These are phyloP conservation scores for Mucor circinelloides DNA, from an alignment of 371 early-diverging fungal species.

Conservation along the genomic window DNA sequence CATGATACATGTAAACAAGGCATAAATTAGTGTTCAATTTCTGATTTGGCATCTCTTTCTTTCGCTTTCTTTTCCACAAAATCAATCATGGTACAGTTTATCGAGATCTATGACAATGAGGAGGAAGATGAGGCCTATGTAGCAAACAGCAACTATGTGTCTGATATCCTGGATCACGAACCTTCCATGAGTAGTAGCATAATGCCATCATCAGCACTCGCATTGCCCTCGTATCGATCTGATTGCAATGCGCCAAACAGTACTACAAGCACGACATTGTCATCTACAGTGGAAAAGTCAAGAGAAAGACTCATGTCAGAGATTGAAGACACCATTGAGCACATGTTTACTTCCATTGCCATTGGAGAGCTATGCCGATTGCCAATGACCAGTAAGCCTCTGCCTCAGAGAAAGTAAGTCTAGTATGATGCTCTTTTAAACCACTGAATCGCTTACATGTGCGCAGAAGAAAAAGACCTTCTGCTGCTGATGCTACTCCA, in stretches of 20 bases:
- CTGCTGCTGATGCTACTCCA: neutral
- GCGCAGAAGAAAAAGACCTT: neutral
- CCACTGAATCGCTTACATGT: neutral
- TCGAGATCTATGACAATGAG: neutral
- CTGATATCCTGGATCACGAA: slow-evolving; percentile 8
- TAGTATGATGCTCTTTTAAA: neutral
- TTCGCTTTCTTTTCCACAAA: neutral
- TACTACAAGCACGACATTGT: neutral
- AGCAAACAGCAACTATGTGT: neutral
- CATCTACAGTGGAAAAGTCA: slow-evolving; percentile 11
- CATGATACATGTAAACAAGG: neutral
- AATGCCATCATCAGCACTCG: neutral
- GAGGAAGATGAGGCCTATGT: neutral
- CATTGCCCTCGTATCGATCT: neutral
- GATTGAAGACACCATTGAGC: slow-evolving; percentile 15
- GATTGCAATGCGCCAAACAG: neutral
- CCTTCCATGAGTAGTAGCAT: neutral
- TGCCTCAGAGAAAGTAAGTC: neutral
- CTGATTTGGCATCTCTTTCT: neutral
- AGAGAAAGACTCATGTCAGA: slow-evolving; percentile 17
- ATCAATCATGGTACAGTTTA: neutral
- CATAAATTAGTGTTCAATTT: neutral
- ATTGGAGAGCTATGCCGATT: slow-evolving; percentile 10
- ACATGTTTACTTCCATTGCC: slow-evolving; percentile 8
- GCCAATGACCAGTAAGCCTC: neutral